phyloP scores from a whole-genome alignment of 345 rosid genomes.

The Melastoma malabathricum region DNA sequence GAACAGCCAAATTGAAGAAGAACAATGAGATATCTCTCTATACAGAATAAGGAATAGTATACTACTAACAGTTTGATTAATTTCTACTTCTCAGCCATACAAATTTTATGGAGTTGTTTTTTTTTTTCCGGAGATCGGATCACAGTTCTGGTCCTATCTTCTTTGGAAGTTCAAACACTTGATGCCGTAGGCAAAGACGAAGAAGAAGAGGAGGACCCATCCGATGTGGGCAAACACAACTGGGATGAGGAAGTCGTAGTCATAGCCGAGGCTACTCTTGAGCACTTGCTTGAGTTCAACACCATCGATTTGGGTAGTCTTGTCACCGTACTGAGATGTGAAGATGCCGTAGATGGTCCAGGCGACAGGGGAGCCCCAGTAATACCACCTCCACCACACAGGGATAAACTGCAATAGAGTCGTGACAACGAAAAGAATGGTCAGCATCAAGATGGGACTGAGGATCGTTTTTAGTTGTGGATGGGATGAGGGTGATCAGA shows the following conservation, averaged over 20 bases:
- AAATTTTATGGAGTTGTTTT: no score
- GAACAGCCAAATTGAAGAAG: no score
- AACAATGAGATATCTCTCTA: no score
- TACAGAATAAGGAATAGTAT: no score
- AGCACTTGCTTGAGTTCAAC: background rate
- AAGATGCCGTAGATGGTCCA: conserved; percentile 33
- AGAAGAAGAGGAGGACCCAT: conserved; percentile 26
- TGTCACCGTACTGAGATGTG: conserved; percentile 23
- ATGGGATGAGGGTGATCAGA: background rate
- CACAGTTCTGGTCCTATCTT: conserved; percentile 9
- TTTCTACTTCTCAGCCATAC: no score
- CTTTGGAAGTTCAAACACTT: conserved; percentile 32
- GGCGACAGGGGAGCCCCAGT: conserved; percentile 31
- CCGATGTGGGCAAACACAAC: conserved; percentile 22
- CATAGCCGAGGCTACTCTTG: conserved; percentile 17
- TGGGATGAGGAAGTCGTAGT: conserved; percentile 18
- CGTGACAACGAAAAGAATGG: no score
- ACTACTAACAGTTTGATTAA: no score
- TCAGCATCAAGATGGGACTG: no score
- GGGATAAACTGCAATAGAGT: conserved; percentile 18
- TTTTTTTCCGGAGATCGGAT: no score
- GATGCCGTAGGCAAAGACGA: conserved; percentile 30
- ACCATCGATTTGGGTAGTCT: background rate
- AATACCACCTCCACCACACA: conserved; percentile 43
- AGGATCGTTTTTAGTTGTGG: background rate